Evolutionary conservation across 2,329 filamentous ascomycete genomes (phyloP), one percentile per base, ranked within the genome.

Genomic region (Fusarium sp.): DNA sequence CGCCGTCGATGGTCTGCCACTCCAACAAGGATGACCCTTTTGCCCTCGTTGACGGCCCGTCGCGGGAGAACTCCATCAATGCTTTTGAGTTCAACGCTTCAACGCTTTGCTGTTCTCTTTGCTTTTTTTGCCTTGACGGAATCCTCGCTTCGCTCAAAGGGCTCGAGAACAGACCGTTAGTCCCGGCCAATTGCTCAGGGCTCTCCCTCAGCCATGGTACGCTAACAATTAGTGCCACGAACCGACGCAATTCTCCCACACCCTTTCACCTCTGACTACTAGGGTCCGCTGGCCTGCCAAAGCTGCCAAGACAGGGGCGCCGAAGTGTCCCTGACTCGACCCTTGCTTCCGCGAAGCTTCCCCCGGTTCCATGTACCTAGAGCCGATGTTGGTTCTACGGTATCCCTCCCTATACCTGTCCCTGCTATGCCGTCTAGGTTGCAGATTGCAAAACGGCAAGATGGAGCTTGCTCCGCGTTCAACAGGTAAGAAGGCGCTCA

Each of bases 161-260:
- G 58, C 54, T 59, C 42, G 16, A 64, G 58, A 55, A 54, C 40
- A 60, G 16, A 18, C 49, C 40, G 44, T 53, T 49, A 49, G 49
- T 42, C 44, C 29, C 14, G 29, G 9, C 36, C 49, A 51, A 40
- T 51, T 11, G 54, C 40, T 20, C 27, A 49, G 25, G 38, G 50
- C 56, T 61, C 27, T 60, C 25, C 62, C 69, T 59, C 64, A 64
- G 67, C 62, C 58, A 58, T 64, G 56, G 57, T 51, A 61, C 68
- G 63, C 72, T 73, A 71, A 49, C 58, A 44, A 40, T 44, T 65
- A 71, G 72, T 63, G 58, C 60, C 68, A 64, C 67, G 54, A 72
- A 69, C 38, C 55, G 54, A 40, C 49, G 36, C 54, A 49, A 40
- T 58, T 46, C 65, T 67, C 71, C 62, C 69, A 64, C 55, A 44